Evolutionary conservation across 2,329 filamentous ascomycete genomes (phyloP).

Genomic region (Diplodia mutila): DNA sequence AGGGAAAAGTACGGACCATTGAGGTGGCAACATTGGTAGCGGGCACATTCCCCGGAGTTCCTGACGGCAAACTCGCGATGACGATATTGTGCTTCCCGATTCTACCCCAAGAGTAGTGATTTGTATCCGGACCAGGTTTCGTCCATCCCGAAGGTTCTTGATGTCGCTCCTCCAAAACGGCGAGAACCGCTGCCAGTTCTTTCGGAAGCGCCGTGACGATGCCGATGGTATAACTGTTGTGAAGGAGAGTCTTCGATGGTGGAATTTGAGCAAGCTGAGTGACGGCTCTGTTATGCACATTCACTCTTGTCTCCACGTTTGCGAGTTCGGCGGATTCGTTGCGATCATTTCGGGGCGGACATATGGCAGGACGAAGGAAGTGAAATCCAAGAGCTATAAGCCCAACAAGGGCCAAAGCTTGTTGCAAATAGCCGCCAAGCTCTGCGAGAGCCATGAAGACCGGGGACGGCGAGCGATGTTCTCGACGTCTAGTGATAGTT

Average conservation of each 20-base stretch:
- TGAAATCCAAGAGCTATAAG: not conserved
- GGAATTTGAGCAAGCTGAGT: too few species aligned
- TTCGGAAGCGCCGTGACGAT: not conserved
- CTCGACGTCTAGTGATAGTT: too few species aligned
- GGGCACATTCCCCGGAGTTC: not conserved
- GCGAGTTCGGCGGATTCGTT: not conserved
- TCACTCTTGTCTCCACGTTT: too few species aligned
- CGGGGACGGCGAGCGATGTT: too few species aligned
- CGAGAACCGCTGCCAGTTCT: not conserved
- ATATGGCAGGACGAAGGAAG: not conserved
- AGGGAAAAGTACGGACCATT: conserved; percentile 1
- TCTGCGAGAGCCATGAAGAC: not conserved
- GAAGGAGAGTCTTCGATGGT: rapidly evolving
- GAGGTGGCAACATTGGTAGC: not conserved
- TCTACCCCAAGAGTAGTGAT: not conserved
- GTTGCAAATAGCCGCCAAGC: not conserved
- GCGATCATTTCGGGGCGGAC: too few species aligned
- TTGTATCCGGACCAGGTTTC: not conserved
- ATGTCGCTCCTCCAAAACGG: not conserved
- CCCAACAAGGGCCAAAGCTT: not conserved
- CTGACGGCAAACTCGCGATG: not conserved
- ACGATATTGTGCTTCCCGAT: not conserved
- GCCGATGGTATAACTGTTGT: not conserved
- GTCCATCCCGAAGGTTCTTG: not conserved
- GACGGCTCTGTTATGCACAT: too few species aligned